phyloP scores from a whole-genome alignment of 345 rosid genomes.

The Linum tenue region DNA sequence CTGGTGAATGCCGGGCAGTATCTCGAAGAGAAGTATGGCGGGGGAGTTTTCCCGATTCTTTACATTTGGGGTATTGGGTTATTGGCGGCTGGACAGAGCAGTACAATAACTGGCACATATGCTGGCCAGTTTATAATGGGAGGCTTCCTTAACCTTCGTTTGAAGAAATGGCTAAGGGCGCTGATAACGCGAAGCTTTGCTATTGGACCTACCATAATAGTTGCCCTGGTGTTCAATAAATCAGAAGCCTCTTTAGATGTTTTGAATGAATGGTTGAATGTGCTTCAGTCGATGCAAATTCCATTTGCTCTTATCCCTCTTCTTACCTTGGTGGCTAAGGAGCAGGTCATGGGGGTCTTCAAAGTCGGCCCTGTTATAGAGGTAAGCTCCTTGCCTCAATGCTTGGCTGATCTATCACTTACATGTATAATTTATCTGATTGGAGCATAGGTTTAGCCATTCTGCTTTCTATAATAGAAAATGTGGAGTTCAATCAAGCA shows the following conservation, averaged over 20 bases:
- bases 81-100: constrained; percentile 92
- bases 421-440: background rate
- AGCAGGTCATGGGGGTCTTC: constrained; percentile 76
- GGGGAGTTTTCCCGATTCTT: constrained; percentile 74
- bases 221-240: constrained; percentile 61
- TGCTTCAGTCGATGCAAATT: constrained; percentile 90
- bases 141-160: constrained; percentile 70
- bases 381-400: constrained; percentile 32
- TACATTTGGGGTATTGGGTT: constrained; percentile 95
- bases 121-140: constrained; percentile 99
- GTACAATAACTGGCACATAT: constrained; percentile 92
- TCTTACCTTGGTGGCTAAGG: constrained; percentile 72
- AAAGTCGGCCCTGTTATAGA: constrained; percentile 61
- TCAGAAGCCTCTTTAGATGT: constrained; percentile 78
- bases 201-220: constrained; percentile 77
- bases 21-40: constrained; percentile 78
- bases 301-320: constrained; percentile 94
- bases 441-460: no score
- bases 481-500: no score
- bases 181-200: constrained; percentile 83
- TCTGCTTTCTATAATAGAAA: no score
- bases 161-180: constrained; percentile 89
- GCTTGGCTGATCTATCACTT: background rate
- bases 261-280: constrained; percentile 93
- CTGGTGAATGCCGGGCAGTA: constrained; percentile 80